These are phyloP conservation scores for Thymus quinquecostatus DNA, from an alignment of 257 asterid species.

Conservation along the genomic window DNA sequence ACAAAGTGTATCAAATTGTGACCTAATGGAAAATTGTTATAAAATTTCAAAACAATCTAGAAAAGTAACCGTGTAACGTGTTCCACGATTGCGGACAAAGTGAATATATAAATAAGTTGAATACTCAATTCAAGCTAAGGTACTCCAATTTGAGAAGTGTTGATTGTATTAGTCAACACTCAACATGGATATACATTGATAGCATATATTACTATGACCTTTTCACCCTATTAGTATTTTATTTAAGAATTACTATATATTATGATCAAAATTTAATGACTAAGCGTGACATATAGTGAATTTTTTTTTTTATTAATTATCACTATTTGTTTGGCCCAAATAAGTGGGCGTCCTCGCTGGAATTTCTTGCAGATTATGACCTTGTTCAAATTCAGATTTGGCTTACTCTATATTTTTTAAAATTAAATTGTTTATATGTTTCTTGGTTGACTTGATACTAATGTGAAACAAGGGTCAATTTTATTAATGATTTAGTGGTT, in stretches of 20 bases:
- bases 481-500: not conserved
- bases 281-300: not conserved
- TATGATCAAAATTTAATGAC: not conserved
- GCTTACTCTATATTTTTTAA: not conserved
- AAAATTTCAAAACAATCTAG: too few relatives aligned
- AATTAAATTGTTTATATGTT: not conserved
- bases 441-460: not conserved
- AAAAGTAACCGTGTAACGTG: too few relatives aligned
- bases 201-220: not conserved
- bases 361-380: not conserved
- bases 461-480: not conserved
- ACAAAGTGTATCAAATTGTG: too few relatives aligned
- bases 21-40: too few relatives aligned
- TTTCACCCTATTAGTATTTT: not conserved
- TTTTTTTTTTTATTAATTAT: not conserved
- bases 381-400: constrained; percentile 2
- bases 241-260: not conserved
- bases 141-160: not conserved
- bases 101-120: too few relatives aligned
- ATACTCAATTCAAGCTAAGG: not conserved
- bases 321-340: not conserved
- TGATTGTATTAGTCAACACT: not conserved
- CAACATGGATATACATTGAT: not conserved
- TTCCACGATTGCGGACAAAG: too few relatives aligned
- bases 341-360: not conserved